phyloP scores from a whole-genome alignment of 1,284 basidiomycete species.

The Ceratobasidium sp. region DNA sequence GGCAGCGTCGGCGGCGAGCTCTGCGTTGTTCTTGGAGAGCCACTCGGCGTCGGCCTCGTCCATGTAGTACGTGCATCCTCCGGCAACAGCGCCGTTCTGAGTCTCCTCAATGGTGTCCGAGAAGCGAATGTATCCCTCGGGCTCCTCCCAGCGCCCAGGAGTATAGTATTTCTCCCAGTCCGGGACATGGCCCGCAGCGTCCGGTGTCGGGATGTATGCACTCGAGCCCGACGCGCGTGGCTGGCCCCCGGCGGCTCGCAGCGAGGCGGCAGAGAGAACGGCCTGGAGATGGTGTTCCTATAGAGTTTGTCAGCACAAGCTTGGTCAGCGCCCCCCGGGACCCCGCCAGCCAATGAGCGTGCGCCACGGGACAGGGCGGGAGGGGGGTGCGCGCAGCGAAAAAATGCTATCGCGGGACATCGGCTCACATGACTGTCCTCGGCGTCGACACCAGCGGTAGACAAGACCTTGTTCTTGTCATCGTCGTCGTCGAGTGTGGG shows the following conservation, averaged over 20 bases:
- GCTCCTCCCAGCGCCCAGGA: slow-evolving; percentile 75
- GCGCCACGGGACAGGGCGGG: slow-evolving; percentile 58
- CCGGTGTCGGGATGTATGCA: slow-evolving; percentile 92
- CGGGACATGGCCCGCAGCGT: slow-evolving; percentile 82
- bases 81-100: slow-evolving; percentile 64
- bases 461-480: slow-evolving; percentile 74
- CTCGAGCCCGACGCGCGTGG: slow-evolving; percentile 43
- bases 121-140: slow-evolving; percentile 82
- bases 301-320: slow-evolving; percentile 49
- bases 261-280: slow-evolving; percentile 77
- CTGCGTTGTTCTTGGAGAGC: slow-evolving; percentile 89
- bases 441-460: slow-evolving; percentile 78
- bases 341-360: slow-evolving; percentile 60
- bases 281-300: slow-evolving; percentile 95
- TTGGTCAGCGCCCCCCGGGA: slow-evolving; percentile 72
- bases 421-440: slow-evolving; percentile 87
- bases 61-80: slow-evolving; percentile 88
- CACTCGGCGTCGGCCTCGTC: slow-evolving; percentile 97
- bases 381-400: slow-evolving; percentile 52
- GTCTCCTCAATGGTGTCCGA: slow-evolving; percentile 91
- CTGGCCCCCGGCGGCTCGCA: slow-evolving; percentile 57
- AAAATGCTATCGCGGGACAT: slow-evolving; percentile 49
- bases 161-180: slow-evolving; percentile 82
- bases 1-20: slow-evolving; percentile 86
- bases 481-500: slow-evolving; percentile 80